phyloP scores from a whole-genome alignment of 139 green algal species.

The Prasinococcaceae sp. region DNA sequence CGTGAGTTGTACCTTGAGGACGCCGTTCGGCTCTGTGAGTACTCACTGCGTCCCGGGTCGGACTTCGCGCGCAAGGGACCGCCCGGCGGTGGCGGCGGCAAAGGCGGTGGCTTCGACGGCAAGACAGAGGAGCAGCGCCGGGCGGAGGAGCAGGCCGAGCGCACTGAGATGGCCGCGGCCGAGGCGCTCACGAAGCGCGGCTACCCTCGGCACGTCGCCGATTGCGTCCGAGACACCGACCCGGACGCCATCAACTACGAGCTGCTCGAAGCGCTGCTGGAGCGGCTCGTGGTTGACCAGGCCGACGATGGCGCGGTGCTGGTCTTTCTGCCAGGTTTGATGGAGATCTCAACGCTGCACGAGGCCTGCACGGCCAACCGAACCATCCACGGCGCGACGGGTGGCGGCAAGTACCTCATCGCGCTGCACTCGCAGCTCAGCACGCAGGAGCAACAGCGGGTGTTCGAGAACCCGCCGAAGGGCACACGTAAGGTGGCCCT shows the following conservation, averaged over 20 bases:
- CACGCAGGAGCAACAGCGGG: constrained; percentile 7
- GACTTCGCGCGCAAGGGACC: too few species aligned
- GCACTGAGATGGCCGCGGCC: neutral
- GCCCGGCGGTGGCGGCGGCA: too few species aligned
- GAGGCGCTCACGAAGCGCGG: neutral
- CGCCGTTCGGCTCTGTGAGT: constrained; percentile 3
- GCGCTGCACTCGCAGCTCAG: constrained; percentile 13
- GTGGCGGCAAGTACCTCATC: constrained; percentile 7
- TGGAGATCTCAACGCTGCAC: constrained; percentile 21
- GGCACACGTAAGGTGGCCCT: constrained; percentile 48
- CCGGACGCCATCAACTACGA: constrained; percentile 33
- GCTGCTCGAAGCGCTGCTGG: constrained; percentile 5
- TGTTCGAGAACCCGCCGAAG: constrained; percentile 12
- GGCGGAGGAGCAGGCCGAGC: too few species aligned
- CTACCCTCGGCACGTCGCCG: constrained; percentile 18
- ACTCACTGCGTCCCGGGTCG: too few species aligned
- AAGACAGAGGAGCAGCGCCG: too few species aligned
- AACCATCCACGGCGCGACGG: neutral
- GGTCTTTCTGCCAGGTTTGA: constrained; percentile 22
- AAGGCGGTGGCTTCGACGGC: too few species aligned
- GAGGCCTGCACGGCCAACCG: neutral
- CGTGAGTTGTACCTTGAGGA: constrained; percentile 22
- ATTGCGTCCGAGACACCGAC: constrained; percentile 41
- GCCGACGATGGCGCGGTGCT: constrained; percentile 6
- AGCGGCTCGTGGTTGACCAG: constrained; percentile 1